Conservation (phyloP, 495 filamentous ascomycete species). For the Aspergillus baeticus region DNA sequence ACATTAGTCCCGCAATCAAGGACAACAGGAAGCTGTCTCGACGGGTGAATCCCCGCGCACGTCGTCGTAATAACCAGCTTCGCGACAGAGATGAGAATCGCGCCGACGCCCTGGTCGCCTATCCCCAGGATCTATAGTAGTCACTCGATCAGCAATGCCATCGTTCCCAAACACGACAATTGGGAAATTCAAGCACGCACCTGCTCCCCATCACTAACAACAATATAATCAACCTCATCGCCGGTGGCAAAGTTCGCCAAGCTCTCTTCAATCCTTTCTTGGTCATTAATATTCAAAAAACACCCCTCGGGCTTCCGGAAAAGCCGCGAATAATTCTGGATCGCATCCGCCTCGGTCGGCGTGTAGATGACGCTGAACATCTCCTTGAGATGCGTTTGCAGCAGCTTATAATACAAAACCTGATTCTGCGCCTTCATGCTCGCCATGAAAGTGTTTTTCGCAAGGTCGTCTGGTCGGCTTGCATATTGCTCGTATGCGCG, state of each 20-base stretch:
- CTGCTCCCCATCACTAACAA: slow-evolving; percentile 77
- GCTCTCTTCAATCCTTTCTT: slow-evolving; percentile 58
- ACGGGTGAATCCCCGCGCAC: slow-evolving; percentile 82
- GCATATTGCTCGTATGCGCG: slow-evolving; percentile 81
- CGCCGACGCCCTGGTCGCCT: slow-evolving; percentile 88
- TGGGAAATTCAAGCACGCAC: slow-evolving; percentile 23
- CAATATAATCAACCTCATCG: slow-evolving; percentile 84
- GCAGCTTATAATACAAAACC: slow-evolving; percentile 70
- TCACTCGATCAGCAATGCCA: too few relatives aligned
- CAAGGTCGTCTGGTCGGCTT: slow-evolving; percentile 56
- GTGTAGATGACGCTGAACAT: slow-evolving; percentile 91
- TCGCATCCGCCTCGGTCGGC: slow-evolving; percentile 89
- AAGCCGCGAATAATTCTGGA: slow-evolving; percentile 76
- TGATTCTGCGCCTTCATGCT: slow-evolving; percentile 81
- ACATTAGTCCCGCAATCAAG: slow-evolving; percentile 86
- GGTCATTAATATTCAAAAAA: slow-evolving; percentile 52
- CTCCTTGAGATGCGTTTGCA: slow-evolving; percentile 70
- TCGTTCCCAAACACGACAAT: too few relatives aligned
- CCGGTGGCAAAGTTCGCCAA: slow-evolving; percentile 62
- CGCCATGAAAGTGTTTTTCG: slow-evolving; percentile 81
- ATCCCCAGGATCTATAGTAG: slow-evolving; percentile 72
- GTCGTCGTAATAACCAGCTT: slow-evolving; percentile 81
- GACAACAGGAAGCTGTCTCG: slow-evolving; percentile 75
- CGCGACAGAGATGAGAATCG: slow-evolving; percentile 79
- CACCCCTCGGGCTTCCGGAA: slow-evolving; percentile 78